A percentile compares a stretch with the other conserved stretches of the same genome.
Evolutionary conservation across 73 alveolate genomes (phyloP).

Genomic region (Stentor roeselii): DNA sequence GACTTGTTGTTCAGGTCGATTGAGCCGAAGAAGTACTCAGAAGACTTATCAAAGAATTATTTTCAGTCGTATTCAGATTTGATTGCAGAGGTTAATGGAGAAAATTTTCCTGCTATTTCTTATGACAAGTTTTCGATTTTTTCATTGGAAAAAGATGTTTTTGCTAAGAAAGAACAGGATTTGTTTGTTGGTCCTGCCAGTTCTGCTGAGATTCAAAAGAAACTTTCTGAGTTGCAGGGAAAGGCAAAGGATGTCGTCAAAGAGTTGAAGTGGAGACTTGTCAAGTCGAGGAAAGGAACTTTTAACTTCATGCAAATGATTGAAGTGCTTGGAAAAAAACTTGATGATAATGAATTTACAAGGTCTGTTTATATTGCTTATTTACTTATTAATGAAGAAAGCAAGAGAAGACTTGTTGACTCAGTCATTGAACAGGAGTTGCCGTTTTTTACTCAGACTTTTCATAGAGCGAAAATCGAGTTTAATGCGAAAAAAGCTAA

Average conservation of each 20-base stretch:
- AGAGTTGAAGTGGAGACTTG: not conserved
- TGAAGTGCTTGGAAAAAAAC: not conserved
- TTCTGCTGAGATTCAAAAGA: not conserved
- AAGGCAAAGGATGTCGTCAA: not conserved
- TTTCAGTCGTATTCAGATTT: conserved; percentile 17
- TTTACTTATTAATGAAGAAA: not conserved
- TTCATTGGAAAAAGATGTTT: not conserved
- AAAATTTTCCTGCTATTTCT: not conserved
- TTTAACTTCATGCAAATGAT: not conserved
- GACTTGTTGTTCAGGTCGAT: not conserved
- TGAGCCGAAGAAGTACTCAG: not conserved
- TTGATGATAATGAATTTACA: not conserved
- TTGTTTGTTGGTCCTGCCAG: not conserved
- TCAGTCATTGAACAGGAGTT: not conserved
- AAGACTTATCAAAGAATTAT: not conserved
- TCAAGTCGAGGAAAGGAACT: not conserved
- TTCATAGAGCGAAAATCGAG: not conserved
- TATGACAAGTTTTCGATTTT: conserved; percentile 4
- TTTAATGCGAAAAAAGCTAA: too few relatives aligned
- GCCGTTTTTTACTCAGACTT: not conserved
- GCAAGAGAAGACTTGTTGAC: not conserved
- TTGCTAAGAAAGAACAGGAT: not conserved
- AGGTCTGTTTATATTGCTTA: conserved; percentile 18
- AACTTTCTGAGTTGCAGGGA: not conserved
- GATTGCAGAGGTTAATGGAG: not conserved